Evolutionary conservation across 1,139 yeast species (phyloP).

Genomic region (Suhomyces anneliseae): DNA sequence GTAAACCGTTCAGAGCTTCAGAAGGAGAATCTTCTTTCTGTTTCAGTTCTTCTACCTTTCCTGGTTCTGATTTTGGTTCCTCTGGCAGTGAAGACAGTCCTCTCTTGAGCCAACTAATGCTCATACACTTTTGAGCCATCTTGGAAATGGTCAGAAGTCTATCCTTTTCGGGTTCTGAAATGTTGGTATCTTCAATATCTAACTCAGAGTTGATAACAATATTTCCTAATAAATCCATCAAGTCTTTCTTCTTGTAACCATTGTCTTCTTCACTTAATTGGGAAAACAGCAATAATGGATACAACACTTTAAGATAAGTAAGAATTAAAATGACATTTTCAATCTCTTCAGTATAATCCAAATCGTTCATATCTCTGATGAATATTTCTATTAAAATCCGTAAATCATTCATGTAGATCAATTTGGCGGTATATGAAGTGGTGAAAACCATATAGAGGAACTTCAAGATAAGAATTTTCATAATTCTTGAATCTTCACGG

Average conservation of each 20-base stretch:
- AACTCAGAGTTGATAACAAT: constrained; percentile 34
- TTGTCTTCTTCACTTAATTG: constrained; percentile 52
- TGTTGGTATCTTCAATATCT: background rate
- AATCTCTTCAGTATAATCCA: constrained; percentile 46
- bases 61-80: too few species aligned
- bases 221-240: constrained; percentile 51
- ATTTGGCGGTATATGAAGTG: constrained; percentile 60
- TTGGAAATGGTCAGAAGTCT: constrained; percentile 41
- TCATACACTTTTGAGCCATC: constrained; percentile 62
- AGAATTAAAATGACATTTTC: constrained; percentile 59
- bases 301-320: constrained; percentile 73
- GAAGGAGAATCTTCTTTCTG: background rate
- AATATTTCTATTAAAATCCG: constrained; percentile 85
- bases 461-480: constrained; percentile 78
- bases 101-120: constrained; percentile 53
- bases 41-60: too few species aligned
- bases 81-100: background rate
- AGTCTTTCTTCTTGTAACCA: constrained; percentile 57
- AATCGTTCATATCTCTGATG: constrained; percentile 72
- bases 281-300: constrained; percentile 69
- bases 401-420: constrained; percentile 80
- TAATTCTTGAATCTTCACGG: constrained; percentile 69
- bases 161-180: constrained; percentile 16
- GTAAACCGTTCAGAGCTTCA: background rate
- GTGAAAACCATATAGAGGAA: constrained; percentile 74